Conservation (phyloP, 1,284 basidiomycete genomes). For the Agaricales sp. region DNA sequence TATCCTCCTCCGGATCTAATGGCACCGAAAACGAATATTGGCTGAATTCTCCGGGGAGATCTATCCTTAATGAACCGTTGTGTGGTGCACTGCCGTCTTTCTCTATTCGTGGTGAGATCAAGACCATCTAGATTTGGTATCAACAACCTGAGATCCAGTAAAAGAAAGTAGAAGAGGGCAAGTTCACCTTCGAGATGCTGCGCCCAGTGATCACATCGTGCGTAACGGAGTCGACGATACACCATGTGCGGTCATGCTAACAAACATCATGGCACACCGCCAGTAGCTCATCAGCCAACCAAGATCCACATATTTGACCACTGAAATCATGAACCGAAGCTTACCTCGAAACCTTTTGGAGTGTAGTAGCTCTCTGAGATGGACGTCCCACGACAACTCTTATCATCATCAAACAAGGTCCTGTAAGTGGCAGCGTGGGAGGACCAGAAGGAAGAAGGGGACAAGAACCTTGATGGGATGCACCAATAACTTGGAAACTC, state of each 20-base stretch:
- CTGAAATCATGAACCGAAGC: no score
- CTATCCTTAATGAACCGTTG: slow-evolving; percentile 38
- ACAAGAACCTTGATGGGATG: slow-evolving; percentile 55
- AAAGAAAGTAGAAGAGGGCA: not conserved
- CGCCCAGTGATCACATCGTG: slow-evolving; percentile 54
- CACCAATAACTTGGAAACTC: slow-evolving; percentile 49
- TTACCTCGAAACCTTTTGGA: slow-evolving; percentile 55
- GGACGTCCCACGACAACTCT: slow-evolving; percentile 61
- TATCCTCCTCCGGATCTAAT: slow-evolving; percentile 38
- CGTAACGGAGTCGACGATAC: slow-evolving; percentile 46
- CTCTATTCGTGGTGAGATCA: slow-evolving; percentile 48
- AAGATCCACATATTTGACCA: no score
- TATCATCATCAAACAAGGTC: slow-evolving; percentile 1
- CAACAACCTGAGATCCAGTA: not conserved
- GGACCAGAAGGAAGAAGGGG: no score
- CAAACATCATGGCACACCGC: no score
- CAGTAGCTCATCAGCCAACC: no score
- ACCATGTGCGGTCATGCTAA: slow-evolving; percentile 65
- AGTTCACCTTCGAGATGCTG: slow-evolving; percentile 45
- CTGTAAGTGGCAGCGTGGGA: slow-evolving; percentile 8
- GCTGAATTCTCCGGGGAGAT: slow-evolving; percentile 47
- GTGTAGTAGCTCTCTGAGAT: slow-evolving; percentile 44
- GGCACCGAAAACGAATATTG: slow-evolving; percentile 48
- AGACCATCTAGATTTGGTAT: slow-evolving; percentile 40
- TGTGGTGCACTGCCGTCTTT: slow-evolving; percentile 30